Evolutionary conservation across 129 eudicot species (phyloP).

Genomic region (Silybum marianum): DNA sequence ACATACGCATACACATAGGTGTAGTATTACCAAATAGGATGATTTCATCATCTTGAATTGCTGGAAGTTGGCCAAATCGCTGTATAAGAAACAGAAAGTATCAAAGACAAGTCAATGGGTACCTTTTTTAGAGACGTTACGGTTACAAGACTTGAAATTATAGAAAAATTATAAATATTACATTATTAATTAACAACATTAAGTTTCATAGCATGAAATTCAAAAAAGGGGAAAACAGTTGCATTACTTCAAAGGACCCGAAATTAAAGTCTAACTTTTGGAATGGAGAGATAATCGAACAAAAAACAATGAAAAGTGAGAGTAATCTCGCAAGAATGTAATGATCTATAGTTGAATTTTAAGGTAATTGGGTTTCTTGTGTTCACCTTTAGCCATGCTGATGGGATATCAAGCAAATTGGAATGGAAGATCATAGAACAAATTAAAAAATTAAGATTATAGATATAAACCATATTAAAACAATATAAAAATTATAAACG

Average conservation of each 20-base stretch:
- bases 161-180: too few relatives aligned
- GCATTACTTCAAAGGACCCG: too few relatives aligned
- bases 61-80: slow-evolving; percentile 96
- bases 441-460: too few relatives aligned
- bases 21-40: slow-evolving; percentile 59
- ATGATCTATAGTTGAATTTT: slow-evolving; percentile 48
- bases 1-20: not conserved
- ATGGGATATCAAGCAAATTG: slow-evolving; percentile 36
- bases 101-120: not conserved
- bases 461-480: too few relatives aligned
- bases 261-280: too few relatives aligned
- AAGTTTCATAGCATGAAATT: too few relatives aligned
- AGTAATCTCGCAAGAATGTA: not conserved
- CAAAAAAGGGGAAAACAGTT: too few relatives aligned
- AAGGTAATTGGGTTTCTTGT: slow-evolving; percentile 65
- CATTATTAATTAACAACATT: too few relatives aligned
- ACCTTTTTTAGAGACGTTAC: slow-evolving; percentile 9
- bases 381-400: slow-evolving; percentile 69
- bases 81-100: slow-evolving; percentile 21
- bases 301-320: not conserved
- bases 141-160: not conserved
- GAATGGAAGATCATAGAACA: too few relatives aligned
- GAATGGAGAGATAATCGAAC: too few relatives aligned
- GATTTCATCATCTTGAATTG: slow-evolving; percentile 70
- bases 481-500: too few relatives aligned